Percentiles rank a stretch among this genome's conserved stretches.
phyloP scores from a whole-genome alignment of 1,139 yeast genomes.

The Saccharomyces hybrid region DNA sequence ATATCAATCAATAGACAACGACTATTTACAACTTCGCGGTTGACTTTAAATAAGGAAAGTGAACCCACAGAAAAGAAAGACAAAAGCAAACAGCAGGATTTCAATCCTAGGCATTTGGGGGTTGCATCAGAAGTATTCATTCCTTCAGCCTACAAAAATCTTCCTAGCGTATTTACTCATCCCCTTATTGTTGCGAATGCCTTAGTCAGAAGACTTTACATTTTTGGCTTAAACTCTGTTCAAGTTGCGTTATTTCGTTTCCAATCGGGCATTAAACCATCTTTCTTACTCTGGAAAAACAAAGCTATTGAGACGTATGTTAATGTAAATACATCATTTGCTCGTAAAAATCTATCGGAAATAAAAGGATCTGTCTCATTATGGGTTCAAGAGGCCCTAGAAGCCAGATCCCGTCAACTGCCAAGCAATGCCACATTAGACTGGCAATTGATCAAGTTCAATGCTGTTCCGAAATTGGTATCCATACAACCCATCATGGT shows the following conservation, averaged over 20 bases:
- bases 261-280: conserved; percentile 56
- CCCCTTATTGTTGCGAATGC: conserved; percentile 39
- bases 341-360: conserved; percentile 39
- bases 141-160: conserved; percentile 41
- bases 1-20: neutral
- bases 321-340: conserved; percentile 61
- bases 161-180: conserved; percentile 38
- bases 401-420: conserved; percentile 43
- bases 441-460: conserved; percentile 73
- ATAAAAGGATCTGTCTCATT: conserved; percentile 43
- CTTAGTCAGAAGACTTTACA: conserved; percentile 43
- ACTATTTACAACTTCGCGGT: neutral
- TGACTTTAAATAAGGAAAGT: conserved; percentile 7
- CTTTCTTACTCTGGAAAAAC: conserved; percentile 65
- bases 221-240: conserved; percentile 54
- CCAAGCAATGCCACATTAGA: conserved; percentile 55
- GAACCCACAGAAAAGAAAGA: conserved; percentile 1
- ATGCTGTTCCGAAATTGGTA: conserved; percentile 62
- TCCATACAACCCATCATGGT: conserved; percentile 63
- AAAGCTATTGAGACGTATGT: conserved; percentile 60
- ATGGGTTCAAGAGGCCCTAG: conserved; percentile 56
- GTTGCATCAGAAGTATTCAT: conserved; percentile 42
- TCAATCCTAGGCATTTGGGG: conserved; percentile 39
- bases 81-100: conserved; percentile 15
- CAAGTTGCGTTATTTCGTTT: conserved; percentile 58